phyloP scores from a whole-genome alignment of 2,329 filamentous ascomycete species.

The Hymenoscyphus repandus region DNA sequence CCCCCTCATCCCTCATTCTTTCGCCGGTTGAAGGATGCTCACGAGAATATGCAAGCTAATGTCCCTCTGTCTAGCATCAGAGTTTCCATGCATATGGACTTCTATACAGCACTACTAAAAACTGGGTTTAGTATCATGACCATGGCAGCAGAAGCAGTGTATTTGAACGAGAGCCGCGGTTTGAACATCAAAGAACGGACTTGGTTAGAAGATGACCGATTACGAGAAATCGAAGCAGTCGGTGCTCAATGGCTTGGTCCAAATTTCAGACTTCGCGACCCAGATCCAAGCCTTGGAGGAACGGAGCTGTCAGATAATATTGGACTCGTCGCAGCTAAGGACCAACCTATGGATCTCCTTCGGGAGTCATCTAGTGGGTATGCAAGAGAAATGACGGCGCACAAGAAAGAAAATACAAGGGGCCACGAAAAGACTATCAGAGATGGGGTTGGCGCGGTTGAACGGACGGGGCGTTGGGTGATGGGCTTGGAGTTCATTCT shows the following conservation, averaged over 20 bases:
- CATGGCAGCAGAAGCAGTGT: constrained; percentile 92
- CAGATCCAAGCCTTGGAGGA: constrained; percentile 14
- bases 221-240: constrained; percentile 65
- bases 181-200: constrained; percentile 72
- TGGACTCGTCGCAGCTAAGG: constrained; percentile 26
- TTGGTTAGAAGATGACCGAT: constrained; percentile 86
- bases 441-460: constrained; percentile 72
- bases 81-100: constrained; percentile 85
- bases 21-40: constrained; percentile 64
- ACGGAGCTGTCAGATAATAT: constrained; percentile 26
- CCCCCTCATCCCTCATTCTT: constrained; percentile 38
- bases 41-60: constrained; percentile 88
- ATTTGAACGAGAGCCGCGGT: constrained; percentile 80
- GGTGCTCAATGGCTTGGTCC: constrained; percentile 32
- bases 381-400: constrained; percentile 63
- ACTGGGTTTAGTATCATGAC: constrained; percentile 85
- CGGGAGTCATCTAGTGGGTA: constrained; percentile 54
- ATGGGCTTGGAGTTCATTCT: constrained; percentile 71
- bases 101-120: constrained; percentile 84
- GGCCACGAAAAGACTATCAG: constrained; percentile 39
- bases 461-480: constrained; percentile 73
- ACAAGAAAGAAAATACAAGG: constrained; percentile 43
- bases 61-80: constrained; percentile 76
- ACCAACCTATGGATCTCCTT: constrained; percentile 29
- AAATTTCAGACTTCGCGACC: constrained; percentile 25